Evolutionary conservation across 257 asterid species (phyloP).

Genomic region (Eucommia ulmoides): DNA sequence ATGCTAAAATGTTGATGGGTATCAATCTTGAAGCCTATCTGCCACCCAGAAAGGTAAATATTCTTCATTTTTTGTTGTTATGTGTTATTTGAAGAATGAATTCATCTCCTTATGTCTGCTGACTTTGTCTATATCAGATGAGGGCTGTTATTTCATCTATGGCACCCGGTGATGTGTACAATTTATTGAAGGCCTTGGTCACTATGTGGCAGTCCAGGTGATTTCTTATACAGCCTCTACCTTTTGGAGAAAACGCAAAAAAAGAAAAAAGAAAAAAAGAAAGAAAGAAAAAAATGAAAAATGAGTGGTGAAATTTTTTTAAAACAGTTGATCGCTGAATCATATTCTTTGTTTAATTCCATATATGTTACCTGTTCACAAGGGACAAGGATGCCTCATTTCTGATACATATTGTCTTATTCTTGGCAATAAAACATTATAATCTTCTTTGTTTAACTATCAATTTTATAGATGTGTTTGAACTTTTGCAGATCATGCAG

Average conservation of each 20-base stretch:
- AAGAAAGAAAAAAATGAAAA: no score
- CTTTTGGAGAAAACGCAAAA: no score
- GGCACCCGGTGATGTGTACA: constrained; percentile 51
- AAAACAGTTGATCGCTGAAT: no score
- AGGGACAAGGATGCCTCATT: no score
- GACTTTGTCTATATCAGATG: constrained; percentile 27
- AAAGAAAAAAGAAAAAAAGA: no score
- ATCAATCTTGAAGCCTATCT: constrained; percentile 44
- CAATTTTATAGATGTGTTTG: no score
- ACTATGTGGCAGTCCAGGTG: constrained; percentile 75
- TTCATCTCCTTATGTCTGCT: background rate
- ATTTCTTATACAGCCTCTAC: constrained; percentile 14
- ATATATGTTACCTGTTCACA: no score
- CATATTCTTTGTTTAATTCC: no score
- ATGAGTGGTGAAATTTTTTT: no score
- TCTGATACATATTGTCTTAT: no score
- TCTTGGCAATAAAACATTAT: no score
- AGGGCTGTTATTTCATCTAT: constrained; percentile 43
- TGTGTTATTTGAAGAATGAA: background rate
- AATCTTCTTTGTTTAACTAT: constrained; percentile 3
- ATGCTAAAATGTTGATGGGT: constrained; percentile 34
- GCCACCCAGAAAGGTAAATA: constrained; percentile 51
- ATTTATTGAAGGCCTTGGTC: constrained; percentile 44
- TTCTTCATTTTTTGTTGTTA: background rate
- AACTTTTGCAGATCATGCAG: constrained; percentile 53